Evolutionary conservation across 2,329 filamentous ascomycete species (phyloP).

Genomic region (Cladosporium sp.): DNA sequence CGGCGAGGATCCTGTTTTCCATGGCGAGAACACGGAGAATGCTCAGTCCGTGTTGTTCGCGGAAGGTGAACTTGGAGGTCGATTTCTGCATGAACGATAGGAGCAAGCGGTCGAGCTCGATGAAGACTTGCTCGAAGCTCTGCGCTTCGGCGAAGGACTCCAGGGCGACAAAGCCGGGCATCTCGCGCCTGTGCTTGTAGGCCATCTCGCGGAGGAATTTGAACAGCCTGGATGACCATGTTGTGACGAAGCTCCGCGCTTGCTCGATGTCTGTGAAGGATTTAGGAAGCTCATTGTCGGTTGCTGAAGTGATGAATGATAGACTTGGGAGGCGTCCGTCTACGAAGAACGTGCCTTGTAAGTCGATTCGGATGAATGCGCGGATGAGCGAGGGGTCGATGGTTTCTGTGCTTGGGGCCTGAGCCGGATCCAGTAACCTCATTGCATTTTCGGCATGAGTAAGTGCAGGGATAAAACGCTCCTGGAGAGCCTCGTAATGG

Average conservation of each 20-base stretch:
- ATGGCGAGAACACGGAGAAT: constrained; percentile 34
- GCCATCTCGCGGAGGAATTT: constrained; percentile 33
- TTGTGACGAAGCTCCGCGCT: constrained; percentile 32
- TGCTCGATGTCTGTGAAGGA: constrained; percentile 32
- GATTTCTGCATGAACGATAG: constrained; percentile 35
- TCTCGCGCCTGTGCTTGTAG: constrained; percentile 30
- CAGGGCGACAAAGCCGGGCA: constrained; percentile 30
- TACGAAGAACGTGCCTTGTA: constrained; percentile 33
- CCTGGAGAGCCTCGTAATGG: constrained; percentile 37
- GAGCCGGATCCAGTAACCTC: constrained; percentile 26
- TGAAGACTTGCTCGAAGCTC: constrained; percentile 29
- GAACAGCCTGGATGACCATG: constrained; percentile 32
- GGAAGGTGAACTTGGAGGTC: constrained; percentile 26
- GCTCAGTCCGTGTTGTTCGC: constrained; percentile 33
- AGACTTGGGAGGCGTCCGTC: constrained; percentile 32
- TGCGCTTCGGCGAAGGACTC: constrained; percentile 32
- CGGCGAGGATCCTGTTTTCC: constrained; percentile 32
- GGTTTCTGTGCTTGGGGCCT: constrained; percentile 23
- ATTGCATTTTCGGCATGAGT: constrained; percentile 37
- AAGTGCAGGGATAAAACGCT: constrained; percentile 34
- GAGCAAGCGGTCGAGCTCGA: constrained; percentile 30
- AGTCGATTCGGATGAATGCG: constrained; percentile 35
- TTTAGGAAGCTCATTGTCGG: constrained; percentile 27
- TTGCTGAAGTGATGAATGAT: constrained; percentile 30
- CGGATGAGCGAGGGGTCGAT: constrained; percentile 32